Percentiles rank a stretch among this genome's conserved stretches.
phyloP scores from a whole-genome alignment of 2,329 filamentous ascomycete genomes.

The Thelonectria rubi region DNA sequence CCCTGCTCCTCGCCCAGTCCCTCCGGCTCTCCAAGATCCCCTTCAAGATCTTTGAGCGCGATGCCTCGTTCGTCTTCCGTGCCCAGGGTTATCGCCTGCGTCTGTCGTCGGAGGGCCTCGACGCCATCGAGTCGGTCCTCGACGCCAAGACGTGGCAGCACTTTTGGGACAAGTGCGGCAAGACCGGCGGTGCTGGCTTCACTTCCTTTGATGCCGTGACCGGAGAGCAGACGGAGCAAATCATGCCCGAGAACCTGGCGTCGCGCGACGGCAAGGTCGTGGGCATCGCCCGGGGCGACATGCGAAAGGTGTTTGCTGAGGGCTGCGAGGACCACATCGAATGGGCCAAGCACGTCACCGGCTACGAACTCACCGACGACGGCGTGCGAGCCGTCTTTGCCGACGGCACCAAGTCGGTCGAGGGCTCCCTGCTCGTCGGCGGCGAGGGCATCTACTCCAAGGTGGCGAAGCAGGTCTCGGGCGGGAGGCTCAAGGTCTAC shows the following conservation, averaged over 20 bases:
- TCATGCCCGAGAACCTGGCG: conserved; percentile 47
- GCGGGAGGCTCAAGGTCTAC: conserved; percentile 66
- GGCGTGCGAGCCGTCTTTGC: conserved; percentile 67
- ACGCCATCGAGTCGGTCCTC: conserved; percentile 68
- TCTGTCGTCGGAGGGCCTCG: conserved; percentile 64
- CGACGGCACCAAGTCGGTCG: conserved; percentile 66
- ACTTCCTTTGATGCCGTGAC: conserved; percentile 61
- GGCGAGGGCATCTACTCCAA: conserved; percentile 71
- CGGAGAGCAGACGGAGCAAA: conserved; percentile 53
- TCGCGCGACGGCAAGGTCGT: conserved; percentile 68
- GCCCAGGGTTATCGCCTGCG: conserved; percentile 71
- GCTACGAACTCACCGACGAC: conserved; percentile 64
- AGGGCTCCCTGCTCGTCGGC: conserved; percentile 67
- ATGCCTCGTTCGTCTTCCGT: conserved; percentile 60
- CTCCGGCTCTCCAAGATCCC: conserved; percentile 54
- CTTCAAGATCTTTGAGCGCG: conserved; percentile 66
- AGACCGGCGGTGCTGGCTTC: conserved; percentile 66
- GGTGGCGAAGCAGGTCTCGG: conserved; percentile 67
- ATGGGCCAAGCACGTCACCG: conserved; percentile 64
- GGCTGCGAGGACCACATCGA: conserved; percentile 64
- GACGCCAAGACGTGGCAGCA: conserved; percentile 55
- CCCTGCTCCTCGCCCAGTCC: conserved; percentile 55
- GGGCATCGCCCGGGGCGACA: conserved; percentile 70
- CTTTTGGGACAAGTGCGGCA: conserved; percentile 69
- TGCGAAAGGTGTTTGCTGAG: conserved; percentile 66